These are phyloP conservation scores for Dothiorella sarmentorum DNA, from an alignment of 2,329 filamentous ascomycete genomes.

Conservation along the genomic window DNA sequence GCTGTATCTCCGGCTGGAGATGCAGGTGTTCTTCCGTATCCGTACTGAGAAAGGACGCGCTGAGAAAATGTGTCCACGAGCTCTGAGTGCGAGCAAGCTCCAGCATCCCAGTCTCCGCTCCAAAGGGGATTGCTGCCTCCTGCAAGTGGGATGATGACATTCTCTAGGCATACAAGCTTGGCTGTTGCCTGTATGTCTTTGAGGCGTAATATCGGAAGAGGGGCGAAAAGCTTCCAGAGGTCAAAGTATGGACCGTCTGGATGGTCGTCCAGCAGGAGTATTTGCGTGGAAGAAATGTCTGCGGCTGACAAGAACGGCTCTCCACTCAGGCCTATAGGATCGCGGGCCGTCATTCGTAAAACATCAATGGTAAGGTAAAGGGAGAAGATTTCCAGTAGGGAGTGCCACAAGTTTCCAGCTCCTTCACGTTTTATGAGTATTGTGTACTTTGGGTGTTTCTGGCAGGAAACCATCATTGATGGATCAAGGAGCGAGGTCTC, in stretches of 20 bases:
- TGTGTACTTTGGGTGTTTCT: background rate
- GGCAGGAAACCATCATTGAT: background rate
- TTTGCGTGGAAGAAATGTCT: background rate
- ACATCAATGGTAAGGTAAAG: constrained; percentile 4
- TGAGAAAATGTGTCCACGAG: constrained; percentile 34
- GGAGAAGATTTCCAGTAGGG: background rate
- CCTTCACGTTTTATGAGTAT: background rate
- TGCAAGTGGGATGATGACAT: constrained; percentile 41
- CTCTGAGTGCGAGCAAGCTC: constrained; percentile 28
- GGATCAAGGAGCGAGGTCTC: no score
- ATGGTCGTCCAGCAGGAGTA: background rate
- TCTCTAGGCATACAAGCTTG: background rate
- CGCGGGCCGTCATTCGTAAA: background rate
- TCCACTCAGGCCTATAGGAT: no score
- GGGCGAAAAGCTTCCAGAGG: background rate
- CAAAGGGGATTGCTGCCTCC: constrained; percentile 43
- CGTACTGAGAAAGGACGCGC: constrained; percentile 33
- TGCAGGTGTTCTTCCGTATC: constrained; percentile 33
- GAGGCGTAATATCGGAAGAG: background rate
- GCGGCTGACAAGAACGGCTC: background rate
- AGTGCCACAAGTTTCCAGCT: background rate
- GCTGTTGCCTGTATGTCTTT: background rate
- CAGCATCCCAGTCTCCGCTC: constrained; percentile 40
- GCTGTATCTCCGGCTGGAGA: background rate
- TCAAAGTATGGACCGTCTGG: background rate